Base-by-base conservation (phyloP, 2,329 filamentous ascomycete species). In the Coniochaeta sp. region DNA sequence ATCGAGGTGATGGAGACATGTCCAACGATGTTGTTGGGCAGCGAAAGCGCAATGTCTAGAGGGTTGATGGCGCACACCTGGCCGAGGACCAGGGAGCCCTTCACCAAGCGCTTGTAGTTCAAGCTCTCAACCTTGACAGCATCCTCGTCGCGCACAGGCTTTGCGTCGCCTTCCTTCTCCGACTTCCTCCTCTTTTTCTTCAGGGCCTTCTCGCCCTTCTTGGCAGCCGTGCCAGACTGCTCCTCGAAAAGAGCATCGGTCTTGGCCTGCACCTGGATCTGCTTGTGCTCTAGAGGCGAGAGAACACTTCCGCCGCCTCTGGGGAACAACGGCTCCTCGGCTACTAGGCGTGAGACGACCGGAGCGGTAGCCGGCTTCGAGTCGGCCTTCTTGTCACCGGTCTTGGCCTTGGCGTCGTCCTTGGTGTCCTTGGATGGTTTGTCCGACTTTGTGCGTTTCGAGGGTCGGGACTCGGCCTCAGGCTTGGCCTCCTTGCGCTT, bases 261-360 rank as follows among this genome's bases (percentile, higher is more conserved):
- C 70, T 90, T 95, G 54, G 95, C 95, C 74, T 98, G 89, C 61
- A 96, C 88, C 69, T 95, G 89, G 64, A 99, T 98, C 75, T 98
- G 91, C 77, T 96, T 97, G 72, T 96, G 90, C 73, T 99, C 95
- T 58, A 99, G 79, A 22, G 95, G 93, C 1, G 95, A 97, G 71
- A 99, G 78, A 58, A 96, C 82, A 70, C 91, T 96, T 58, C 87
- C 93, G 50, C 95, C 96, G 60, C 95, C 95, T 81, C 95, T 86
- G 66, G 95, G 93, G 69, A 99, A 99, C 52, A 93, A 81, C 36
- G 88, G 87, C 71, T 97, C 95, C 65, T 98, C 95, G 65, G 95
- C 89, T 72, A 82, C 86, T 57, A 84, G 70, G 12, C 77, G 70
- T 40, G 81, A 79, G 59, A 82, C 71, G 32, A 77, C 62, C 2